A percentile compares a stretch with the other conserved stretches of the same genome.
Conservation (phyloP, 495 filamentous ascomycete genomes). For the Neurospora africana region DNA sequence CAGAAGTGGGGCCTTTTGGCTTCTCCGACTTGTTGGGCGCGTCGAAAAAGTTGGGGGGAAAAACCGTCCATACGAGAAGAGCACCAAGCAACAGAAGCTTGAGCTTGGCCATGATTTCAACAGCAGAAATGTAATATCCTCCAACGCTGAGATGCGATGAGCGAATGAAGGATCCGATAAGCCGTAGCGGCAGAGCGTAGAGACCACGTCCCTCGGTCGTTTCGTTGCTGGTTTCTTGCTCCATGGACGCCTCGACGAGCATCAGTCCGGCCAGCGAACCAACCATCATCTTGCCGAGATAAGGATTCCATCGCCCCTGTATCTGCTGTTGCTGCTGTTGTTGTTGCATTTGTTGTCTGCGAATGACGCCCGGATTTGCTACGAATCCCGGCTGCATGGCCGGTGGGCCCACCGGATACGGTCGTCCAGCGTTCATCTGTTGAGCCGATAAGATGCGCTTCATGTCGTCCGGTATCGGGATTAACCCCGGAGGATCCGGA, state of each 20-base stretch:
- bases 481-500: constrained; percentile 52
- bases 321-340: constrained; percentile 21
- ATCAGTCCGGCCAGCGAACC: constrained; percentile 85
- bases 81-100: constrained; percentile 55
- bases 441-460: constrained; percentile 51
- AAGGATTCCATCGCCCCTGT: constrained; percentile 35
- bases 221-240: constrained; percentile 45
- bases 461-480: constrained; percentile 68
- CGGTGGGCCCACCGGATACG: constrained; percentile 30
- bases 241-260: constrained; percentile 67
- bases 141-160: constrained; percentile 33
- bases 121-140: constrained; percentile 34
- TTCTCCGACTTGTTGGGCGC: constrained; percentile 24
- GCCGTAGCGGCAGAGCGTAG: constrained; percentile 51
- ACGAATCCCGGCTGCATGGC: constrained; percentile 21
- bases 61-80: constrained; percentile 55
- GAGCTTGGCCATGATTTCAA: constrained; percentile 35
- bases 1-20: constrained; percentile 20
- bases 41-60: constrained; percentile 52
- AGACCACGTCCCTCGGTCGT: constrained; percentile 58
- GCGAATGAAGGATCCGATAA: constrained; percentile 34
- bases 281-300: constrained; percentile 72
- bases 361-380: constrained; percentile 26
- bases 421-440: constrained; percentile 28
- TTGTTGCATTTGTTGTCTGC: constrained; percentile 33